Base-by-base conservation (phyloP, 768 basidiomycete genomes). In the Tricholoma saponaceum region DNA sequence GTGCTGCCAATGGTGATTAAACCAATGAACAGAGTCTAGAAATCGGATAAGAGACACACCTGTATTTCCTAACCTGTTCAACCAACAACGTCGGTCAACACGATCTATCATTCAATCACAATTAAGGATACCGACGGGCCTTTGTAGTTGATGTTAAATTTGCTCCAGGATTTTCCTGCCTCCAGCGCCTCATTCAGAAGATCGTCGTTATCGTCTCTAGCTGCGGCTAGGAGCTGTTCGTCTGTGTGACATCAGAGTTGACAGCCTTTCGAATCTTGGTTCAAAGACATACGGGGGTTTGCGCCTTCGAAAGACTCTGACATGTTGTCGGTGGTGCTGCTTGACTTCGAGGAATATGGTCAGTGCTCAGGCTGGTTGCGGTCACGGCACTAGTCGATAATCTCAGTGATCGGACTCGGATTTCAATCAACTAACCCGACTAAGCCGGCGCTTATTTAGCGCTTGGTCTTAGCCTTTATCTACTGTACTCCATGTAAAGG, bases 181-280 rank as follows among this genome's bases (percentile, higher is more conserved):
- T 80, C 75, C 56, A 92, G 81, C 13, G 89, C 73, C 51, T 85
- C 83, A 1, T 80, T 63, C 22, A 92, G 66, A 60, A 88, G 68
- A 4, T 88, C 89, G 61, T 85, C 83, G 69, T 89, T 84, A 73
- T 93, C 91, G 16, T 69, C 63, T 65, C 89, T 83, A 28, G 89
- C 91, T 9, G 89, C 90, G 26, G 83, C 83, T 28, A 92, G 72
- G 35, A 93, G 75, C 54, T 83, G 77, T 71, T 90, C 85, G 67
- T 90, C 90, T 92, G 56, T 39, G 47, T 26, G 14, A 50, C 6
- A 50, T 25, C 50, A 28, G 52, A 39, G 56, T 49, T n/a, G 37
- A 52, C 44, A 10, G n/a, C 9, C 22, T 58, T 13, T 51, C 52
- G 2, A 10, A 26, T 43, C 32, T 20, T 32, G 30, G 20, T 49